Evolutionary conservation across 2,329 filamentous ascomycete species (phyloP).

Genomic region (Massarina eburnea): DNA sequence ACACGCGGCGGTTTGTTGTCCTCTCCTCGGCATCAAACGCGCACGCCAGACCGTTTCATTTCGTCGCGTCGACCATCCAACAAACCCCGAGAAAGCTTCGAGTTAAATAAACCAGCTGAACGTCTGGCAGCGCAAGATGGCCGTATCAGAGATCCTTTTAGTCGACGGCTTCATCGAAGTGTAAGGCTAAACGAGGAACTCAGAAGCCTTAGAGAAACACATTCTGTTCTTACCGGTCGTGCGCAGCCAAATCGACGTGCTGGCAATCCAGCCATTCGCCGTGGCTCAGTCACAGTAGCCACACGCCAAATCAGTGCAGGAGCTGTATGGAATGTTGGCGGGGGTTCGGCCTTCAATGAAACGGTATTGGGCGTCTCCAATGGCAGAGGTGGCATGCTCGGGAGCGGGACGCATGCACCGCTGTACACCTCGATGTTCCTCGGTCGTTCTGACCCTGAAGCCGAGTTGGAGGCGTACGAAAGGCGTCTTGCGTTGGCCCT

Average conservation of each 20-base stretch:
- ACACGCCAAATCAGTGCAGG: constrained; percentile 62
- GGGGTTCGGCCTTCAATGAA: constrained; percentile 59
- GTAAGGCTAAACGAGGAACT: constrained; percentile 36
- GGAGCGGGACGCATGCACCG: constrained; percentile 72
- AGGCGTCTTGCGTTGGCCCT: constrained; percentile 77
- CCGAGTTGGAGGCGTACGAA: constrained; percentile 70
- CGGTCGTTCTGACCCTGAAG: constrained; percentile 52
- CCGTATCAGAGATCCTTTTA: constrained; percentile 56
- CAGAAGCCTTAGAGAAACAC: constrained; percentile 33
- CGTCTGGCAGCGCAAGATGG: constrained; percentile 48
- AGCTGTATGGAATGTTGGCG: constrained; percentile 76
- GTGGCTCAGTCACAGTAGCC: constrained; percentile 19
- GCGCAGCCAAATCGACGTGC: constrained; percentile 19
- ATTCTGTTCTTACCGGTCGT: constrained; percentile 29
- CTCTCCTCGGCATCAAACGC: constrained; percentile 20
- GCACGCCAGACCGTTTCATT: constrained; percentile 62
- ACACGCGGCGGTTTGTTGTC: constrained; percentile 25
- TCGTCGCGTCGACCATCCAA: constrained; percentile 48
- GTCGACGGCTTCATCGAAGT: constrained; percentile 42
- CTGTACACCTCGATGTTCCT: constrained; percentile 61
- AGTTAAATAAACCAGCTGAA: constrained; percentile 52
- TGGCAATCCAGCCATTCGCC: constrained; percentile 22
- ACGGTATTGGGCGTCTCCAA: constrained; percentile 57
- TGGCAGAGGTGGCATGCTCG: constrained; percentile 65
- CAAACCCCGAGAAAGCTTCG: constrained; percentile 52